Conservation (phyloP, 1,284 basidiomycete genomes). For the Malassezia vespertilionis region DNA sequence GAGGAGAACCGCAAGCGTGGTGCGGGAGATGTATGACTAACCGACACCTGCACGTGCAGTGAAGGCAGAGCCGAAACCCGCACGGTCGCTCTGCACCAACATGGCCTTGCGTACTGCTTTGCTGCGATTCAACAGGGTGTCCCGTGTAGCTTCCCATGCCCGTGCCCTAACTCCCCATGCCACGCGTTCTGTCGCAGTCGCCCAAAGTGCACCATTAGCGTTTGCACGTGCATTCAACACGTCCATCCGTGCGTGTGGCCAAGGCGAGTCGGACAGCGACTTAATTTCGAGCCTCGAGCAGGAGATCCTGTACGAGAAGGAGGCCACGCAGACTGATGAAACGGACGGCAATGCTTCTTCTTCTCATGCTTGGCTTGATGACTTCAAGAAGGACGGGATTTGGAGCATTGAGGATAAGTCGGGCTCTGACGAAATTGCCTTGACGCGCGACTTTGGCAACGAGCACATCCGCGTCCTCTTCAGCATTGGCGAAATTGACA, state of each 20-base stretch:
- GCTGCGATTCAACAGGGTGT: background rate
- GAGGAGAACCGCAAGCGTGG: background rate
- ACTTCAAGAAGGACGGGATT: conserved; percentile 62
- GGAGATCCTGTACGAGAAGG: conserved; percentile 75
- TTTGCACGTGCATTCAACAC: conserved; percentile 15
- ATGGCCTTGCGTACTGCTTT: background rate
- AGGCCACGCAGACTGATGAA: conserved; percentile 50
- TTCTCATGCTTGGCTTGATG: conserved; percentile 64
- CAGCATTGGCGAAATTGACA: conserved; percentile 41
- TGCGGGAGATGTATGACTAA: too few relatives aligned
- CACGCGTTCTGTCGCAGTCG: too few relatives aligned
- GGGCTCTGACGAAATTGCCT: conserved; percentile 70
- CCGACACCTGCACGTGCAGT: too few relatives aligned
- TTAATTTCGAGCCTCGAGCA: conserved; percentile 66
- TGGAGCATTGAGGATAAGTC: conserved; percentile 67
- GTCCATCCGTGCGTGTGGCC: conserved; percentile 11
- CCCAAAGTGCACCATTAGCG: too few relatives aligned
- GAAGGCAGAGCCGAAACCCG: too few relatives aligned
- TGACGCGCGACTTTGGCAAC: conserved; percentile 76
- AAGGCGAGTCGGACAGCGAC: conserved; percentile 58
- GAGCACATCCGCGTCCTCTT: conserved; percentile 54
- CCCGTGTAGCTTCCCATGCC: background rate
- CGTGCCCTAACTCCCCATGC: too few relatives aligned
- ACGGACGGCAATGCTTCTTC: conserved; percentile 14
- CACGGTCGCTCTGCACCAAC: too few relatives aligned